These are phyloP conservation scores for Exophiala phaeomuriformis DNA, from an alignment of 2,329 filamentous ascomycete genomes.

Conservation along the genomic window DNA sequence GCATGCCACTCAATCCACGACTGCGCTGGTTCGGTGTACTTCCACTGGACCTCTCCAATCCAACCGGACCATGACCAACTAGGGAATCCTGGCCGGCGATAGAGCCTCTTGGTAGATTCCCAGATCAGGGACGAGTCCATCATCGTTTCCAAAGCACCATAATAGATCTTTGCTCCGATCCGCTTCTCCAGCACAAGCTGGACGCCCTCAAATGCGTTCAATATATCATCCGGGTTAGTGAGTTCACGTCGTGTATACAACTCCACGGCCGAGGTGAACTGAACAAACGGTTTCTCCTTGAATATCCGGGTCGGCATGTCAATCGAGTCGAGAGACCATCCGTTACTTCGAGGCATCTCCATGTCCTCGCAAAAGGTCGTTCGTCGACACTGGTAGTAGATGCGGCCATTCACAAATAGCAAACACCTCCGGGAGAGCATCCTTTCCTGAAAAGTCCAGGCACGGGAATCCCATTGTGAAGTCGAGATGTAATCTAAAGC, in stretches of 20 bases:
- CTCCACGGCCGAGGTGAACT: constrained; percentile 27
- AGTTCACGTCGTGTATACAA: constrained; percentile 27
- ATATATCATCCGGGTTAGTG: constrained; percentile 24
- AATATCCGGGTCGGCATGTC: constrained; percentile 28
- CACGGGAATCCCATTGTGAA: constrained; percentile 33
- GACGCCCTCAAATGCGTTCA: constrained; percentile 26
- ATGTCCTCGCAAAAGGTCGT: constrained; percentile 28
- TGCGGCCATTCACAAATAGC: constrained; percentile 32
- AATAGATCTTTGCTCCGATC: constrained; percentile 22
- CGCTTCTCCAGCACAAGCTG: constrained; percentile 25
- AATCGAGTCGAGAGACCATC: constrained; percentile 27
- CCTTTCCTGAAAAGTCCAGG: constrained; percentile 38
- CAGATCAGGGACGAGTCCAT: constrained; percentile 26
- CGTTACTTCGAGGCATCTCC: constrained; percentile 23
- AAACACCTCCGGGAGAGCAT: constrained; percentile 34
- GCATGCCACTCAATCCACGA: constrained; percentile 28
- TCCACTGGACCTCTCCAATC: constrained; percentile 28
- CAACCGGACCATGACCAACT: constrained; percentile 28
- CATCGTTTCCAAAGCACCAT: constrained; percentile 23
- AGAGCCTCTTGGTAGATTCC: constrained; percentile 26
- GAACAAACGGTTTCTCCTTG: constrained; percentile 25
- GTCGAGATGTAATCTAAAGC: constrained; percentile 27
- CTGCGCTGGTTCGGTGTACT: constrained; percentile 21
- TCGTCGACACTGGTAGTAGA: constrained; percentile 27
- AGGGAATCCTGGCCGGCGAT: constrained; percentile 21